These are phyloP conservation scores for Fomitopsis pinicola DNA, from an alignment of 1,284 basidiomycete genomes.

Conservation along the genomic window DNA sequence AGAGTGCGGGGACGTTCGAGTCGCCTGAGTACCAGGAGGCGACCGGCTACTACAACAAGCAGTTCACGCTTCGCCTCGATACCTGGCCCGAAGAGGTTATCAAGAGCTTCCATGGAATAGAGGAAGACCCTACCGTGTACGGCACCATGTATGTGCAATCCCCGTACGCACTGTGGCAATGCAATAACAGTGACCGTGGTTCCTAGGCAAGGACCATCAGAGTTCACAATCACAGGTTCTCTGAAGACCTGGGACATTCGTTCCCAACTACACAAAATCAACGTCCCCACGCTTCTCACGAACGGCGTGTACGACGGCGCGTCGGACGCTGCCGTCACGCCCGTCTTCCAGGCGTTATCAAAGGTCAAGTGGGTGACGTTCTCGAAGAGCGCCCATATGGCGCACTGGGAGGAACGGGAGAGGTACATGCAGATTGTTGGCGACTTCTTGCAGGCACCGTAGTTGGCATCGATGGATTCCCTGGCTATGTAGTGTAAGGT, in stretches of 20 bases:
- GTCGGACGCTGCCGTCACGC: constrained; percentile 22
- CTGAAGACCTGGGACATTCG: constrained; percentile 21
- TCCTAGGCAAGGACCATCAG: too few relatives aligned
- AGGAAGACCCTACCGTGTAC: constrained; percentile 19
- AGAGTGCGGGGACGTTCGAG: not conserved
- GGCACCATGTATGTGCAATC: constrained; percentile 12
- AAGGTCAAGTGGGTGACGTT: constrained; percentile 27
- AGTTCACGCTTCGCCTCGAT: constrained; percentile 20
- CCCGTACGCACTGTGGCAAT: too few relatives aligned
- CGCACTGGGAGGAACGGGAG: constrained; percentile 27
- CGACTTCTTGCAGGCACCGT: constrained; percentile 16
- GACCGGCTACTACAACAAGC: constrained; percentile 18
- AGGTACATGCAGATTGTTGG: constrained; percentile 20
- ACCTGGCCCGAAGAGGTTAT: constrained; percentile 21
- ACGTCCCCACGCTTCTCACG: constrained; percentile 27
- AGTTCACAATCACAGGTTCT: too few relatives aligned
- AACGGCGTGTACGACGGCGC: constrained; percentile 26
- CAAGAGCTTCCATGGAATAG: constrained; percentile 12
- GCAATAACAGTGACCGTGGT: too few relatives aligned
- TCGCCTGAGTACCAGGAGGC: constrained; percentile 24
- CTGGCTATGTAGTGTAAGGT: too few relatives aligned
- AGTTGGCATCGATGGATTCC: too few relatives aligned
- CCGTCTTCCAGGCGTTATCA: constrained; percentile 22
- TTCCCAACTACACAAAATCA: constrained; percentile 22
- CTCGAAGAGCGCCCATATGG: constrained; percentile 24